Base-by-base conservation (phyloP, 2,329 filamentous ascomycete species). In the Furcasterigmium sp. region DNA sequence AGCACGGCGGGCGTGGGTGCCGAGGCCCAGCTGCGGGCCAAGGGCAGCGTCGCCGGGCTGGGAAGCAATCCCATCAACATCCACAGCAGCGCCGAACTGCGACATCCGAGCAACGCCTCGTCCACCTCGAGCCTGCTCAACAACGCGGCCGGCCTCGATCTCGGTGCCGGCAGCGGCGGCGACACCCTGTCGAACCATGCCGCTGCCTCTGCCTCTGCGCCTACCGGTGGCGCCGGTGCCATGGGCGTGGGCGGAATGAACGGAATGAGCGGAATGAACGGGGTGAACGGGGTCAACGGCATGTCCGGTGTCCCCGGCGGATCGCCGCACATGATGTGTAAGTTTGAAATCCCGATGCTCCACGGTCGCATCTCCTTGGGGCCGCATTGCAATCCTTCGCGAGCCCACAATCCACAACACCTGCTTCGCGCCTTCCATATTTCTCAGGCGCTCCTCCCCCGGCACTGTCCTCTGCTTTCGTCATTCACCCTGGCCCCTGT, bases 1-100 rank as follows among this genome's bases (percentile, higher is more conserved):
- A 65, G 59, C 51, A 59, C 61, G 45, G 63, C 56, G 48, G 62
- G 57, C 35, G 43, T 54, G 50, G 50, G 51, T 57, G 64, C 71
- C 65, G 73, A 77, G 67, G 69, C 70, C 52, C 64, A 65, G 48
- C 52, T 68, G 45, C 59, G 56, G 39, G 60, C 67, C 51, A 70
- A 69, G 54, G 43, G 59, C 64, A 20, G 53, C 64, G 57, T 32
- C 46, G 52, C 35, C 37, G 49, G 52, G 36, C 48, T 61, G 19
- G 43, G 51, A 34, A 45, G 45, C 43, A 54, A 53, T 55, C 46
- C 32, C 32, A 37, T 50, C 42, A 62, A 54, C 47, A 64, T 69
- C 45, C 62, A 61, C 40, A 60, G 58, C 52, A 57, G 54, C 45
- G 64, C 65, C 42, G 61, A 68, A 41, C 56, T 65, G 44, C 56